These are phyloP conservation scores for Malus hybrid DNA, from an alignment of 331 rosid species.

Conservation along the genomic window DNA sequence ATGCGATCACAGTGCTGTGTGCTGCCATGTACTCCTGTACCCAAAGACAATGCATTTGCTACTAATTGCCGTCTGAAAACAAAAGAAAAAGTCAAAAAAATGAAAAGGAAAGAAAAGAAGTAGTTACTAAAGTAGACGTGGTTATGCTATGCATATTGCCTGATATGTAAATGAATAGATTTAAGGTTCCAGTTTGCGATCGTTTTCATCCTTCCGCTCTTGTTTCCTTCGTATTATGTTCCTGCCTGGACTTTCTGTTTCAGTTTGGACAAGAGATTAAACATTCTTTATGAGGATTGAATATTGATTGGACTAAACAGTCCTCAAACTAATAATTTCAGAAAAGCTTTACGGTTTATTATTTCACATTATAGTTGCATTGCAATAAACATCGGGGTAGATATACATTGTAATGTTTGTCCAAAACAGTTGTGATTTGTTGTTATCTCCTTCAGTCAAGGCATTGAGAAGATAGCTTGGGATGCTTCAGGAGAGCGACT, in stretches of 20 bases:
- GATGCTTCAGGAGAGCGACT: slow-evolving; percentile 95
- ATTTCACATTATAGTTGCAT: background rate
- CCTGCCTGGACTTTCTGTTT: background rate
- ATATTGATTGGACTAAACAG: background rate
- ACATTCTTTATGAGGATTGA: background rate
- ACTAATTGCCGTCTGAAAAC: background rate
- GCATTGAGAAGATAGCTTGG: slow-evolving; percentile 88
- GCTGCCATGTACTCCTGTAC: background rate
- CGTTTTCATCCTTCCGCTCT: background rate
- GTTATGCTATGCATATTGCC: background rate
- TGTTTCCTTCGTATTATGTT: background rate
- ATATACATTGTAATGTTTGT: background rate
- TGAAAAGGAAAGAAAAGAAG: background rate
- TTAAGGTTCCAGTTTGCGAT: background rate
- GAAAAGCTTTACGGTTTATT: background rate
- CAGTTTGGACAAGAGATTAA: background rate
- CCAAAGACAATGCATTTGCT: background rate
- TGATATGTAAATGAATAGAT: background rate
- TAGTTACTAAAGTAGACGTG: background rate
- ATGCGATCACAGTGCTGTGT: no score
- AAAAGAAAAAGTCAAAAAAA: background rate
- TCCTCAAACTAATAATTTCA: background rate
- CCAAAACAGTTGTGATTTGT: background rate
- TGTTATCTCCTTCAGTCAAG: slow-evolving; percentile 52
- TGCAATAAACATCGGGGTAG: background rate